Percentiles rank a stretch among this genome's conserved stretches.
Conservation (phyloP, 305 asterid genomes). For the Ilex paraguariensis region DNA sequence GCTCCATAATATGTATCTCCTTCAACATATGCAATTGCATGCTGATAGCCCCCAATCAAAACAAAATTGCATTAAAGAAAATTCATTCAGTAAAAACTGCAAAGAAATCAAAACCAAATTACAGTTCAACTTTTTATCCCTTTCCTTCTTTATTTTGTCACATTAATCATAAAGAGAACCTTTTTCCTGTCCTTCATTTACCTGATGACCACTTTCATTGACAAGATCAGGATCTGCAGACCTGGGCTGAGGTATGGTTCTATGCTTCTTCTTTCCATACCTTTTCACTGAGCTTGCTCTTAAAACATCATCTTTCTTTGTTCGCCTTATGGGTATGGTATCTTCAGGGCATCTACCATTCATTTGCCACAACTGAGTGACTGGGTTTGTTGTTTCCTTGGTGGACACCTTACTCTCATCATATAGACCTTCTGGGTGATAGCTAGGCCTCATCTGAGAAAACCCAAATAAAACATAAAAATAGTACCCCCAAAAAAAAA, state of each 20-base stretch:
- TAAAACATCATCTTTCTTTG: slow-evolving; percentile 62
- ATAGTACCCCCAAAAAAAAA: neutral
- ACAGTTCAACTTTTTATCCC: no score
- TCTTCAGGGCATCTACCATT: slow-evolving; percentile 59
- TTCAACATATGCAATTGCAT: slow-evolving; percentile 89
- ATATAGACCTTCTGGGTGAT: slow-evolving; percentile 61
- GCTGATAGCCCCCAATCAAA: slow-evolving; percentile 17
- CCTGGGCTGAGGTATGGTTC: slow-evolving; percentile 52
- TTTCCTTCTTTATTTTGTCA: no score
- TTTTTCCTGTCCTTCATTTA: slow-evolving; percentile 17
- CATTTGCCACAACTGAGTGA: slow-evolving; percentile 78
- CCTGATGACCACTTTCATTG: slow-evolving; percentile 83
- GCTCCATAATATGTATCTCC: slow-evolving; percentile 89
- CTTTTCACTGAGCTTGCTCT: slow-evolving; percentile 73
- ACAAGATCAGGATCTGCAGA: slow-evolving; percentile 66
- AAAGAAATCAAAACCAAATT: neutral
- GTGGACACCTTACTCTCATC: slow-evolving; percentile 37
- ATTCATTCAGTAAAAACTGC: neutral
- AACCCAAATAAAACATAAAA: neutral
- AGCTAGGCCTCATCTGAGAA: slow-evolving; percentile 58
- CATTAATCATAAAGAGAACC: slow-evolving; percentile 4
- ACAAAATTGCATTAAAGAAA: neutral
- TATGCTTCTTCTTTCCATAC: slow-evolving; percentile 66
- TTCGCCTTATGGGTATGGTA: slow-evolving; percentile 69
- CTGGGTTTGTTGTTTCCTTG: slow-evolving; percentile 31